Evolutionary conservation across 1,284 basidiomycete species (phyloP), one percentile per base, ranked within the genome.

Genomic region (Apiotrichum veenhuisii): DNA sequence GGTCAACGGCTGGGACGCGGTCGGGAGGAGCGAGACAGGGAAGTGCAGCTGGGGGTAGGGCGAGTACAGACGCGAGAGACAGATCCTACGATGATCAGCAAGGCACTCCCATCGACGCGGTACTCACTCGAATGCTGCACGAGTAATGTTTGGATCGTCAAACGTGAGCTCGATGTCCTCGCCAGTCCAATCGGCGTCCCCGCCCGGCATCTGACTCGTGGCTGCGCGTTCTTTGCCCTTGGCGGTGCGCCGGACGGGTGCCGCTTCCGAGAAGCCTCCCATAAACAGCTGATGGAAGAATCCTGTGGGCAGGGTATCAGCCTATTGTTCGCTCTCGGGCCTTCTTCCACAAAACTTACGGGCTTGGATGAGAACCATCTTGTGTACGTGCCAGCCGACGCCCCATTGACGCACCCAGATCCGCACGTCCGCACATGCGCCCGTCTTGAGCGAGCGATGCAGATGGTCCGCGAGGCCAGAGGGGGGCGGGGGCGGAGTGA

Each of bases 201-300:
- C 26, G 27, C 36, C 47, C 5, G 42, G 42, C 17, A n/a, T 20
- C 5, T 50, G 38, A 2, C 14, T 17, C 10, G 9, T 4, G 26
- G 41, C 30, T 2, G 58, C 57, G 23, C 52, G 50, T 18, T 53
- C 58, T 40, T 65, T 70, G 34, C 64, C 60, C 45, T 63, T 67
- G 11, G 52, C 23, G 3, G 42, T 41, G 22, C 53, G 57, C 23
- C 34, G 26, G 11, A 37, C 45, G 9, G 53, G 41, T 43, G 65
- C 59, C 36, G 60, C 66, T 44, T 79, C 91, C 11, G 82, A 79
- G 70, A 91, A 94, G 2, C 89, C 91, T 5, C 85, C 83, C 7
- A 86, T 87, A 75, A 93, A 94, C 20, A 93, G 81, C 33, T 87
- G 85, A 52, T 84, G 82, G 77, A 93, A 94, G 81, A 90, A 94